phyloP scores from a whole-genome alignment of 1,139 yeast species.

The Protomyces gravidus region DNA sequence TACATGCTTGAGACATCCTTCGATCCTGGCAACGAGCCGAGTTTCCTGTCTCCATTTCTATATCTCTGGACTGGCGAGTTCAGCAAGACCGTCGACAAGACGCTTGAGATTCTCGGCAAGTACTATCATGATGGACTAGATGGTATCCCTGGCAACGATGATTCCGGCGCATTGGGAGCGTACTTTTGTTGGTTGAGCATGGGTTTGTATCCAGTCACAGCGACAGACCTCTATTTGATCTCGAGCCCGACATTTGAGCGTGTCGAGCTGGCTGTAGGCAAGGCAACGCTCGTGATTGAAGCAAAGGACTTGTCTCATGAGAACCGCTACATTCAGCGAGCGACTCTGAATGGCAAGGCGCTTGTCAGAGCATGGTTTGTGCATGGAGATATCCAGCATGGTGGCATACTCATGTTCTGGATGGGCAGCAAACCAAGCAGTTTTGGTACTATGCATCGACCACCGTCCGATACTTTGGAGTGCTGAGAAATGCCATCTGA shows the following conservation, averaged over 20 bases:
- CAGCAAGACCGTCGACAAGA: conserved; percentile 16
- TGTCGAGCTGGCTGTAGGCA: not conserved
- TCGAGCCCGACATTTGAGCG: conserved; percentile 12
- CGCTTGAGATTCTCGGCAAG: conserved; percentile 2
- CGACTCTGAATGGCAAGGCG: conserved; percentile 3
- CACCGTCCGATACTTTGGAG: conserved; percentile 15
- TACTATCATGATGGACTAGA: conserved; percentile 15
- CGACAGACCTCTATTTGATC: conserved; percentile 13
- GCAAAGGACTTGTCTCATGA: conserved; percentile 3
- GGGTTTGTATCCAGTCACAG: conserved; percentile 21
- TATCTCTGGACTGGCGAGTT: conserved; percentile 22
- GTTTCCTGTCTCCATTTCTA: conserved; percentile 24
- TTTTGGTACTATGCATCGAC: conserved; percentile 4
- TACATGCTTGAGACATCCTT: conserved; percentile 19
- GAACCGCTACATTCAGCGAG: conserved; percentile 4
- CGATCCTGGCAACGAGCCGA: conserved; percentile 27
- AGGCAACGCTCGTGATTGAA: not conserved
- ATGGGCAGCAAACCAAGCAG: conserved; percentile 11
- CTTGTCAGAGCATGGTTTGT: conserved; percentile 17
- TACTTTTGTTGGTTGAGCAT: conserved; percentile 25
- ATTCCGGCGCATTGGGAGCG: conserved; percentile 24
- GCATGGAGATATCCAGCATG: conserved; percentile 14
- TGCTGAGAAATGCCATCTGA: not conserved
- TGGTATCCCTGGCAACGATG: conserved; percentile 26
- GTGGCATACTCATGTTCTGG: conserved; percentile 5